Percentiles rank a stretch among this genome's conserved stretches.
phyloP scores from a whole-genome alignment of 495 filamentous ascomycete species.

The Thozetella sp. region DNA sequence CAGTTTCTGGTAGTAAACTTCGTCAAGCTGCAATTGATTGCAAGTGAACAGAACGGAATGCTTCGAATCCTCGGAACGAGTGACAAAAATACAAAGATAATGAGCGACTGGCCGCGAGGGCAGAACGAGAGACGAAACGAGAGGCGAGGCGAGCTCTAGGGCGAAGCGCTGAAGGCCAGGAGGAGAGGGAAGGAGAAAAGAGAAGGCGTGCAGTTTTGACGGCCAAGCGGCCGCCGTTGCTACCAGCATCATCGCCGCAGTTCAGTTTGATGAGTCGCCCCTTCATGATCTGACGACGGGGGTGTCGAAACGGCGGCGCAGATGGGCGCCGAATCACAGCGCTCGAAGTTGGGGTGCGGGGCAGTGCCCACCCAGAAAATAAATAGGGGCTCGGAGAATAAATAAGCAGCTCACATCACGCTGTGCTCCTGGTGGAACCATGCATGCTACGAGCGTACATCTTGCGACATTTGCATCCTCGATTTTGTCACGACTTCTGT shows the following conservation, averaged over 20 bases:
- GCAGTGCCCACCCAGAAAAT: too few relatives aligned
- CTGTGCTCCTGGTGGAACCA: too few relatives aligned
- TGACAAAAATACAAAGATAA: not conserved
- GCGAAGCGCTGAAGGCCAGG: not conserved
- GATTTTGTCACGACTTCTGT: too few relatives aligned
- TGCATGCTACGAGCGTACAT: too few relatives aligned
- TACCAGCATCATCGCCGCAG: not conserved
- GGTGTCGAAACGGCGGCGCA: not conserved
- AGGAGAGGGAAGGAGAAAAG: not conserved
- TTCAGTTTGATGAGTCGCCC: not conserved
- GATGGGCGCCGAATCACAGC: too few relatives aligned
- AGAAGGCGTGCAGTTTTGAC: not conserved
- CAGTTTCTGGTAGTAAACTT: too few relatives aligned
- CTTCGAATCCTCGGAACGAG: not conserved
- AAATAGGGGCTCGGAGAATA: too few relatives aligned
- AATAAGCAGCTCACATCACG: too few relatives aligned
- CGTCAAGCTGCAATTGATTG: not conserved
- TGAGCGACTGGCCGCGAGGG: not conserved
- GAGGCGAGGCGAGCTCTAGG: not conserved
- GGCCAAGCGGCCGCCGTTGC: not conserved
- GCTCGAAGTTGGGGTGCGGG: too few relatives aligned
- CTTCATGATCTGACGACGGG: not conserved
- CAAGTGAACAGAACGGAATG: not conserved
- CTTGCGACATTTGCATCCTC: too few relatives aligned
- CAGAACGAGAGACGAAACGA: not conserved